Evolutionary conservation across 371 early-diverging fungal species (phyloP), one percentile per base, ranked within the genome.

Genomic region (Mucor velutinosus): DNA sequence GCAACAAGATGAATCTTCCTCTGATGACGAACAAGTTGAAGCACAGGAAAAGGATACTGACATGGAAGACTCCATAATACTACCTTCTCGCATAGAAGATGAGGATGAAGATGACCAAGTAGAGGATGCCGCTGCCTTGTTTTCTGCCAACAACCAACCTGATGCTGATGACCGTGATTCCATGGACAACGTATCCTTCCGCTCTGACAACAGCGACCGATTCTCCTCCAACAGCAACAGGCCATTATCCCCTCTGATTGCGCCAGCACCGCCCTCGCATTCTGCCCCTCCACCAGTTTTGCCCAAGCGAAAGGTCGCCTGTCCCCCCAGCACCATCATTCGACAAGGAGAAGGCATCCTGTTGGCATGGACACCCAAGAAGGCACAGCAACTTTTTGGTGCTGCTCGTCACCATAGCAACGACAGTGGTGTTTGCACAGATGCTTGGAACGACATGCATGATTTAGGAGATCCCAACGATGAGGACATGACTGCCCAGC

Each of bases 301-400:
- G 3, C 56, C 61, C 27, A 65, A 59, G 60, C 55, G 56, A 64
- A 64, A 75, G 62, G 71, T 77, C 57, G 15, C 68, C 63, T 62
- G 39, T 64, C 45, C 64, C 62, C 65, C 75, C 62, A 59, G 63
- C 65, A 63, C 70, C 8, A 76, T 72, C 14, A 72, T 83, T 61
- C 76, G 84, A 5, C 74, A 86, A 63, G 81, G 84, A 25, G 78
- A 78, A 69, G 79, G 76, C 29, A 70, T 78, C 12, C 14, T 78
- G 4, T 33, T 76, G 11, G 69, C 62, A 57, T 78, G 76, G 76
- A 60, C 56, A 1, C 60, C 61, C 15, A 71, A 69, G 8, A 74
- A 58, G 33, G 79, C 79, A 12, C 69, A 70, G 49, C 62, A 74
- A 39, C 25, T 70, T 5, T 78, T 78, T 70, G 79, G 79, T n/a